These are phyloP conservation scores for Backusella australiensis DNA, from an alignment of 192 early-diverging fungal genomes.

Conservation along the genomic window DNA sequence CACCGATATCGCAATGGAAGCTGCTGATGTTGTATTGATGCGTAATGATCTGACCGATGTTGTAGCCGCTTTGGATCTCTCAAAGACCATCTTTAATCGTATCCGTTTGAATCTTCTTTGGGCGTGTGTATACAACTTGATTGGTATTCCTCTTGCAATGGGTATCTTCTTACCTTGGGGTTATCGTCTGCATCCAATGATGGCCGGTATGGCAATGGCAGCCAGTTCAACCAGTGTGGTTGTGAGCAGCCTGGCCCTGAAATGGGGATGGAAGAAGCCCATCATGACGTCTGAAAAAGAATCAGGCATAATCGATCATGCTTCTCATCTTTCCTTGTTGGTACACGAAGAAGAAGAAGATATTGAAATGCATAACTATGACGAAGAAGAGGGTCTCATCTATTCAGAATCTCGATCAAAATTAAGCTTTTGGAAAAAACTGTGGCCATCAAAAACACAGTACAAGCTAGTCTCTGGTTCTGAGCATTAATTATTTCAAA, in stretches of 20 bases:
- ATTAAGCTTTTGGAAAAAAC: not conserved
- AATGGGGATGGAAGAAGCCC: conserved; percentile 54
- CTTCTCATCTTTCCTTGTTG: not conserved
- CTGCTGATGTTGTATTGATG: conserved; percentile 92
- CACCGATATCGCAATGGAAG: conserved; percentile 95
- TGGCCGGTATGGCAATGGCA: conserved; percentile 94
- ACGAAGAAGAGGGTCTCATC: conserved; percentile 2
- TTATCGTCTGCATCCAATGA: conserved; percentile 82
- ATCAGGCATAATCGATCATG: not conserved
- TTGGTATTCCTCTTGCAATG: conserved; percentile 94
- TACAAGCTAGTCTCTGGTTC: not conserved
- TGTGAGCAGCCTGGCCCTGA: conserved; percentile 80
- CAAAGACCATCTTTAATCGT: conserved; percentile 77
- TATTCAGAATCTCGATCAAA: not conserved
- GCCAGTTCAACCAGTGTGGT: conserved; percentile 92
- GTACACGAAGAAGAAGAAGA: conserved; percentile 1
- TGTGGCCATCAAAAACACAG: not conserved
- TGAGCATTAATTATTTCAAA: not conserved
- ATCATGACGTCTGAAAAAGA: not conserved
- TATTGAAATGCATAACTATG: conserved; percentile 9
- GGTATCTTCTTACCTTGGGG: conserved; percentile 87
- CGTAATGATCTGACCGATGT: conserved; percentile 83
- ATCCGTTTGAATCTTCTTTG: conserved; percentile 88
- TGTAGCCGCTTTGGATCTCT: conserved; percentile 82
- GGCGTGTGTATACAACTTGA: conserved; percentile 87